A percentile compares a stretch with the other conserved stretches of the same genome.
phyloP scores from a whole-genome alignment of 192 early-diverging fungal genomes.

The Lobosporangium transversale region DNA sequence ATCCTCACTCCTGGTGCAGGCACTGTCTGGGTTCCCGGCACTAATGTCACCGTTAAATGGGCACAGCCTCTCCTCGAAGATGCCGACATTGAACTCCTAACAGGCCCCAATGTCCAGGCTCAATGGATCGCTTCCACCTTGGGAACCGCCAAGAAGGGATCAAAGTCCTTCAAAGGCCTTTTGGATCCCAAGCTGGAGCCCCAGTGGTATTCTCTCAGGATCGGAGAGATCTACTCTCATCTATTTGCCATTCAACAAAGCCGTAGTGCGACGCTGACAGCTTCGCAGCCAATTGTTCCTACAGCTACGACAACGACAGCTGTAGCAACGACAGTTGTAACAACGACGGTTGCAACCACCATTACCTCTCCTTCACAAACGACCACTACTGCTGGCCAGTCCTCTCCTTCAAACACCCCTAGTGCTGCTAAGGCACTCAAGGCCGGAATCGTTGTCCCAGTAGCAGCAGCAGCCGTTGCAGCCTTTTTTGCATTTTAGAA shows the following conservation, averaged over 20 bases:
- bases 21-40: not conserved
- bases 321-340: not conserved
- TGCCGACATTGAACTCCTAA: slow-evolving; percentile 2
- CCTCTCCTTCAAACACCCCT: not conserved
- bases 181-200: not conserved
- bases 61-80: not conserved
- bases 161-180: not conserved
- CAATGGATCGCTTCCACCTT: not conserved
- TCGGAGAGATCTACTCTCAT: slow-evolving; percentile 6
- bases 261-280: not conserved
- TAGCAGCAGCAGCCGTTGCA: no score
- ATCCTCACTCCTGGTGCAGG: not conserved
- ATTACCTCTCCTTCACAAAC: not conserved
- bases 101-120: not conserved
- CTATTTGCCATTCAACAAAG: slow-evolving; percentile 1
- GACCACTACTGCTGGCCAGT: not conserved
- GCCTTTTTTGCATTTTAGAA: no score
- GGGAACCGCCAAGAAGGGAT: not conserved
- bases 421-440: not conserved
- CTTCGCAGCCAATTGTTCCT: not conserved
- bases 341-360: not conserved
- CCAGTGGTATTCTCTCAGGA: slow-evolving; percentile 1
- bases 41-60: not conserved
- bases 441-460: no score
- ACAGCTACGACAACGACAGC: not conserved